Evolutionary conservation across 116 monocot species (phyloP), one percentile per base, ranked within the genome.

Genomic region (Trichopus zeylanicus): DNA sequence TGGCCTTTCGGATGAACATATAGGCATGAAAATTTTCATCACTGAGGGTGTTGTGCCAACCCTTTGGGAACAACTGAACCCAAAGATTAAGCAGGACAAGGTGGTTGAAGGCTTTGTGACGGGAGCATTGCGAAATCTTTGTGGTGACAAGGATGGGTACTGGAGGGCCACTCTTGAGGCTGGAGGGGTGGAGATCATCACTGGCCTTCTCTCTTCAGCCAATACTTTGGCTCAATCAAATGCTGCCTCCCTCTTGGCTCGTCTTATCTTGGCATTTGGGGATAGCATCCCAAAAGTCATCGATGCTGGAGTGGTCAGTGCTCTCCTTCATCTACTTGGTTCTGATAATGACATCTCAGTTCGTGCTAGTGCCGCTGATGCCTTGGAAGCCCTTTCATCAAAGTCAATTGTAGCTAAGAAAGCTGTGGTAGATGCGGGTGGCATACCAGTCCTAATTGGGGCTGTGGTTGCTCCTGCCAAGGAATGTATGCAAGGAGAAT

Each of bases 11-110:
- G 88, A 84, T 68, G 88, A 89, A 64, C 83, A 83, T 55, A 78
- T 89, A 38, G 88, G 88, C 47, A 81, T 77, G 66, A 84, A 89
- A 55, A 89, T 89, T 64, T 84, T 89, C 70, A 71, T 89, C 22
- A 89, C 89, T 16, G 89, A 89, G 60, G 84, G 89, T 34, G 89
- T 89, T 29, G 89, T 89, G 48, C 81, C 89, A 24, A 89, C 81
- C 6, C 74, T 89, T 1, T 89, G 88, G 88, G 84, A 83, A 26
- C 74, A 77, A 59, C 83, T 88, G 10, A 74, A 75, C 8, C 74
- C 79, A 20, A 69, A 57, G 20, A 61, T 64, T 29, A 70, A 69
- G 53, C 84, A 84, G 58, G 80, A 81, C 47, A 80, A 26, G 42
- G 88, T 80, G 54, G 88, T 89, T 18, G 74, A 81, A 56, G 88